These are phyloP conservation scores for Penicillium canariense DNA, from an alignment of 495 filamentous ascomycete species.

Conservation along the genomic window DNA sequence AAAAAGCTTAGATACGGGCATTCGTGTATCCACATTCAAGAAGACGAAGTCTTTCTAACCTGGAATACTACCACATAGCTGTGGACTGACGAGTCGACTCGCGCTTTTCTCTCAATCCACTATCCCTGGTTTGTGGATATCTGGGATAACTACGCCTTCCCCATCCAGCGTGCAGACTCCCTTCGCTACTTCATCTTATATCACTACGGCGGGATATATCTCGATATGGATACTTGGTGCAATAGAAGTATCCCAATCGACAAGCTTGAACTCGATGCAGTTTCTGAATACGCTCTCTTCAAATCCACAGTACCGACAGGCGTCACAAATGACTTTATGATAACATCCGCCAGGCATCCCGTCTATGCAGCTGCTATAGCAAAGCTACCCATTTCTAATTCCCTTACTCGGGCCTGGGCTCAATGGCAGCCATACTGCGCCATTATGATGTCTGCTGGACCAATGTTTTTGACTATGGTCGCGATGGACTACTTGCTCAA, in stretches of 20 bases:
- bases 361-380: slow-evolving; percentile 2
- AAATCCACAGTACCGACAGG: slow-evolving; percentile 10
- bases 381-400: slow-evolving; percentile 1
- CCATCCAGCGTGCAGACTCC: slow-evolving; percentile 69
- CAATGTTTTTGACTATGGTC: slow-evolving; percentile 12
- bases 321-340: slow-evolving; percentile 9
- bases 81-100: slow-evolving; percentile 17
- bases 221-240: slow-evolving; percentile 57
- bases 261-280: neutral
- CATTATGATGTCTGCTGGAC: slow-evolving; percentile 11
- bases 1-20: neutral
- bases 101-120: slow-evolving; percentile 54
- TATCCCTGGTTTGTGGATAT: slow-evolving; percentile 72
- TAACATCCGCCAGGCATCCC: slow-evolving; percentile 3
- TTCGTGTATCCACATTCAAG: neutral
- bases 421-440: slow-evolving; percentile 11
- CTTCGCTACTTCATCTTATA: slow-evolving; percentile 68
- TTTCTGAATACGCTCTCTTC: slow-evolving; percentile 5
- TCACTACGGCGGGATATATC: slow-evolving; percentile 69
- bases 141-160: slow-evolving; percentile 62
- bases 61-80: too few relatives aligned
- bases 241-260: slow-evolving; percentile 1
- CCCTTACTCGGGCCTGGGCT: slow-evolving; percentile 5
- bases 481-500: slow-evolving; percentile 8
- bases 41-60: neutral